Conservation (phyloP, 2,329 filamentous ascomycete genomes). For the Arthrobotrys sinensis region DNA sequence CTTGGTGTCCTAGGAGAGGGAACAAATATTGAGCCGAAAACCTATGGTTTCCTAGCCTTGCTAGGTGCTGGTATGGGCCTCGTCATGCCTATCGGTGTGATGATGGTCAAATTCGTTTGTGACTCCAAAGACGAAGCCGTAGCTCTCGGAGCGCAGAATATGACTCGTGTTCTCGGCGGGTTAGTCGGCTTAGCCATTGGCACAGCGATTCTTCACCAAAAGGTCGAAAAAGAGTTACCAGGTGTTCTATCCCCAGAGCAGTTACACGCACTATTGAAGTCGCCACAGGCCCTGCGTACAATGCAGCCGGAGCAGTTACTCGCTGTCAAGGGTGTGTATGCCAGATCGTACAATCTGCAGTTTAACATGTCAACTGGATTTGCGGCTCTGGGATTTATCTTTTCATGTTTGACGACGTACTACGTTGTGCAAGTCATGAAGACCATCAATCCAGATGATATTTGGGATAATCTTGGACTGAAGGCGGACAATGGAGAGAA, state of each 20-base stretch:
- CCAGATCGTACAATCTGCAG: conserved; percentile 49
- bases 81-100: conserved; percentile 65
- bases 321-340: conserved; percentile 45
- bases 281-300: conserved; percentile 37
- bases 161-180: conserved; percentile 68
- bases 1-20: conserved; percentile 64
- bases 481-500: neutral
- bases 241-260: conserved; percentile 40
- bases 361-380: conserved; percentile 59
- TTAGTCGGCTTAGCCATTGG: conserved; percentile 67
- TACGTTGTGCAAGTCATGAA: conserved; percentile 7
- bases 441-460: conserved; percentile 3
- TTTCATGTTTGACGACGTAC: conserved; percentile 37
- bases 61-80: conserved; percentile 68
- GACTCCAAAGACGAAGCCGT: conserved; percentile 66
- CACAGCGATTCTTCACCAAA: conserved; percentile 56
- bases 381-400: conserved; percentile 42
- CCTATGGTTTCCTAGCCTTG: conserved; percentile 67
- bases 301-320: conserved; percentile 37
- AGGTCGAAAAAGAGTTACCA: conserved; percentile 36
- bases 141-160: conserved; percentile 67
- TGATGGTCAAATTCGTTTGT: conserved; percentile 66
- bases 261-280: conserved; percentile 47
- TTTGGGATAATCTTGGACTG: conserved; percentile 15
- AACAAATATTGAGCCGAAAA: conserved; percentile 56